A percentile compares a stretch with the other conserved stretches of the same genome.
phyloP scores from a whole-genome alignment of 78 protist genomes.

The Anaeramoeba flamelloides region DNA sequence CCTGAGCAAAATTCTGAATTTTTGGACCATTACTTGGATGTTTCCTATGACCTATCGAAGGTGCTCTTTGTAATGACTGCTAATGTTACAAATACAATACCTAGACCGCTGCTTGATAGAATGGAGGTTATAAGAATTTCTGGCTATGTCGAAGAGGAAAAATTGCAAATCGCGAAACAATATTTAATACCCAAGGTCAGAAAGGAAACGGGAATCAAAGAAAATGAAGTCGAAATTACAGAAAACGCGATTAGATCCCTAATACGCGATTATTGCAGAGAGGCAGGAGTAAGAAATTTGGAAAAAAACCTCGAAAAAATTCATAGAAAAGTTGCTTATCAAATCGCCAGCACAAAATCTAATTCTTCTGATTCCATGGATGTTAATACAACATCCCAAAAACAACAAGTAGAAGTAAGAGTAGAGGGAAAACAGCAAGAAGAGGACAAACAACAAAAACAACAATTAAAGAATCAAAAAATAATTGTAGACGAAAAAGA shows the following conservation, averaged over 20 bases:
- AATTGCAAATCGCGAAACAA: slow-evolving; percentile 55
- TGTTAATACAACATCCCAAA: no score
- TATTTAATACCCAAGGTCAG: slow-evolving; percentile 30
- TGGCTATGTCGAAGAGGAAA: slow-evolving; percentile 49
- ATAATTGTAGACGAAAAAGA: no score
- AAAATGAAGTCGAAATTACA: neutral
- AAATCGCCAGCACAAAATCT: no score
- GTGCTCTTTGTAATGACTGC: neutral
- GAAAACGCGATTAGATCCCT: slow-evolving; percentile 29
- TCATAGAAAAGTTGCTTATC: slow-evolving; percentile 59
- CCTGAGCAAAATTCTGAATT: neutral
- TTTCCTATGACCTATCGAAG: neutral
- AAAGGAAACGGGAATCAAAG: neutral
- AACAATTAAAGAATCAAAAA: neutral
- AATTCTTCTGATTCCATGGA: no score
- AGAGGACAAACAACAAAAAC: neutral
- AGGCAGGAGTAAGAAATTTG: slow-evolving; percentile 69
- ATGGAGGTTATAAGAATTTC: neutral
- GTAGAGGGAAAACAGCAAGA: neutral
- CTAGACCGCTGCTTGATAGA: neutral
- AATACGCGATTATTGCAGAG: slow-evolving; percentile 63
- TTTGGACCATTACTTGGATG: neutral
- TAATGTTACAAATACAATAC: neutral
- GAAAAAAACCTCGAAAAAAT: slow-evolving; percentile 62
- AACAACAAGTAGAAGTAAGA: no score